Evolutionary conservation across 495 filamentous ascomycete species (phyloP).

Genomic region (Lasiosphaeriaceae sp.): DNA sequence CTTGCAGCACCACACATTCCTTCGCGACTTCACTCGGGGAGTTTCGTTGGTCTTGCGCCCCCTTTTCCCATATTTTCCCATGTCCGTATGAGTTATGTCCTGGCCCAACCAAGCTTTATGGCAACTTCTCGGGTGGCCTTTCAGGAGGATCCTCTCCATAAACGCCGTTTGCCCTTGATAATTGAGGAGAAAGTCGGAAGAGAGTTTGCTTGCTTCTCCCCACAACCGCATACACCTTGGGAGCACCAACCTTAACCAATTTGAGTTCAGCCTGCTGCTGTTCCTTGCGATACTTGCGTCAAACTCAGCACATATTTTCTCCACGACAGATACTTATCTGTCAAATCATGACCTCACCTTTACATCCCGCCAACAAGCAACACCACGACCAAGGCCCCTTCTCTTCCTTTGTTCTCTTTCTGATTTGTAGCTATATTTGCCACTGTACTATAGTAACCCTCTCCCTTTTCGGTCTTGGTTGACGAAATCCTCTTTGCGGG

Average conservation of each 20-base stretch:
- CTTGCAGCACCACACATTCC: too few relatives aligned
- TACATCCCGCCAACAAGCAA: not conserved
- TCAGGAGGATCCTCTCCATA: too few relatives aligned
- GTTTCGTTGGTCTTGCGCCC: not conserved
- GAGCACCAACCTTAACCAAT: too few relatives aligned
- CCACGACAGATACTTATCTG: too few relatives aligned
- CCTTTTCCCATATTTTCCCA: not conserved
- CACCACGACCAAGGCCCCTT: not conserved
- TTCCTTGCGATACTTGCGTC: too few relatives aligned
- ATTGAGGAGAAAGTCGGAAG: too few relatives aligned
- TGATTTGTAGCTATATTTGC: slow-evolving; percentile 2
- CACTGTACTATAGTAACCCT: slow-evolving; percentile 8
- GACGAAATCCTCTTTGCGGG: not conserved
- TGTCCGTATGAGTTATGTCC: slow-evolving; percentile 16
- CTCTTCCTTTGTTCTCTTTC: not conserved
- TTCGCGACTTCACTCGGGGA: not conserved
- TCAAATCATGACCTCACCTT: too few relatives aligned
- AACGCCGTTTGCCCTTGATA: too few relatives aligned
- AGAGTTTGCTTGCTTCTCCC: too few relatives aligned
- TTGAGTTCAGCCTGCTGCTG: too few relatives aligned
- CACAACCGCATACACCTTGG: too few relatives aligned
- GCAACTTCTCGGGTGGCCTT: not conserved
- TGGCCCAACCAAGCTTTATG: not conserved
- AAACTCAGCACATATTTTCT: too few relatives aligned
- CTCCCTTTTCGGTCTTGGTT: slow-evolving; percentile 3